Evolutionary conservation across 78 protist genomes (phyloP).

Genomic region (Dictyostelium discoideum): dicty_2.7 NC_007088.5:1164001-1164500

Average conservation of each 20-base stretch:
- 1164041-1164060: no score
- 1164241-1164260: not conserved
- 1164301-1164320: conserved; percentile 6
- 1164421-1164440: conserved; percentile 25
- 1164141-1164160: no score
- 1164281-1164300: conserved; percentile 12
- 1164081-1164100: no score
- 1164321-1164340: not conserved
- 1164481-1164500: conserved; percentile 36
- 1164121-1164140: no score
- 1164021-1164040: not conserved
- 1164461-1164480: conserved; percentile 28
- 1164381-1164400: conserved; percentile 1
- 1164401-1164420: not conserved
- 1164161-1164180: no score
- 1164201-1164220: not conserved
- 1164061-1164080: not conserved
- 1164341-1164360: not conserved
- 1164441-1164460: conserved; percentile 24
- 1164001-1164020: not conserved
- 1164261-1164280: not conserved
- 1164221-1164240: not conserved
- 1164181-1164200: not conserved
- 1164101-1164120: no score
- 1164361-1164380: not conserved